Evolutionary conservation across 768 basidiomycete genomes (phyloP).

Genomic region (Termitomyces sp.): DNA sequence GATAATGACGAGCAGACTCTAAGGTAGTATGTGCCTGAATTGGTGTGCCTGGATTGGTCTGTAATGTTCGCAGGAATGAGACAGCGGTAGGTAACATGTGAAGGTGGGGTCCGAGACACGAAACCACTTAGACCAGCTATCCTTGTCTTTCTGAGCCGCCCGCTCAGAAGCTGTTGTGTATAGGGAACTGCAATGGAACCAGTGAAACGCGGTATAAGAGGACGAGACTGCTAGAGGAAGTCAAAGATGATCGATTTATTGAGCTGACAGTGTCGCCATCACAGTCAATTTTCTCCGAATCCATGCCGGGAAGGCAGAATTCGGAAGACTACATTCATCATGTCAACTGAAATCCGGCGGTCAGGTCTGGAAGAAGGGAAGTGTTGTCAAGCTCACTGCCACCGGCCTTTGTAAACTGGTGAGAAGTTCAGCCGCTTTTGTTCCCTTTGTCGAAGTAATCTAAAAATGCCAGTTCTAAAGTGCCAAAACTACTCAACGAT

Average conservation of each 20-base stretch:
- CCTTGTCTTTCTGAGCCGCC: background rate
- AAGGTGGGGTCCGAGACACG: constrained; percentile 7
- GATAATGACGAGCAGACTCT: background rate
- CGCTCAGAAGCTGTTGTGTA: constrained; percentile 1
- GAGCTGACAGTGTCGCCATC: constrained; percentile 5
- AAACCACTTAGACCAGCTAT: background rate
- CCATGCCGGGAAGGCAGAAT: constrained; percentile 1
- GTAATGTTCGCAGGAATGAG: constrained; percentile 1
- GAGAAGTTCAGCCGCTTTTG: background rate
- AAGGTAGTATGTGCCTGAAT: background rate
- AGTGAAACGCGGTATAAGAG: constrained; percentile 2
- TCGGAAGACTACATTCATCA: constrained; percentile 7
- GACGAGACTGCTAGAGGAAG: background rate
- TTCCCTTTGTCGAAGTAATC: background rate
- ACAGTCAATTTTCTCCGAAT: background rate
- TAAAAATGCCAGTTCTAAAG: background rate
- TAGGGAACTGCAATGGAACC: background rate
- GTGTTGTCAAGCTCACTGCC: constrained; percentile 1
- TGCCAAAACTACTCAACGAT: background rate
- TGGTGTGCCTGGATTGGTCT: constrained; percentile 1
- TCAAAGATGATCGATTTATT: constrained; percentile 1
- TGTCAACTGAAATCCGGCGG: constrained; percentile 5
- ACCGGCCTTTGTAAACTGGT: background rate
- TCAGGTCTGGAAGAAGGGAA: background rate
- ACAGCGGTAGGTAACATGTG: constrained; percentile 7